Evolutionary conservation across 495 filamentous ascomycete genomes (phyloP).

Genomic region (Aspergillus wentii): DNA sequence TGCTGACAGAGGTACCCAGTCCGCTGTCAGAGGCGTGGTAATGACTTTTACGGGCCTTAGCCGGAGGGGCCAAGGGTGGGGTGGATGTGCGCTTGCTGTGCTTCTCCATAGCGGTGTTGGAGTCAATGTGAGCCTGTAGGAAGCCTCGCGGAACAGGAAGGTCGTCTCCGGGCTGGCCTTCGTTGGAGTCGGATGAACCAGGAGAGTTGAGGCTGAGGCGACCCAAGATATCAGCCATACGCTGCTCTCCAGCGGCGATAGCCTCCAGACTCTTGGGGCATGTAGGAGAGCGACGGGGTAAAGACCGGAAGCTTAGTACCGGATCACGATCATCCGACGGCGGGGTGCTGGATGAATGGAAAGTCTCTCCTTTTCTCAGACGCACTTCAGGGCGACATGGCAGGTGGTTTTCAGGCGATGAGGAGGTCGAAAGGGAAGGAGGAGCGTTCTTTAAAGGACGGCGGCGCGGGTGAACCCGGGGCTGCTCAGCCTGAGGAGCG

Average conservation of each 20-base stretch:
- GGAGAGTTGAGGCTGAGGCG: slow-evolving; percentile 36
- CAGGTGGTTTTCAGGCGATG: slow-evolving; percentile 5
- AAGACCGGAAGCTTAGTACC: slow-evolving; percentile 35
- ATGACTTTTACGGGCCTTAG: slow-evolving; percentile 21
- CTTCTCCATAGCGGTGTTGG: slow-evolving; percentile 13
- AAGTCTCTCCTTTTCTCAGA: slow-evolving; percentile 49
- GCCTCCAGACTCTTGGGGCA: slow-evolving; percentile 39
- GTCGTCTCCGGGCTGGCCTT: slow-evolving; percentile 22
- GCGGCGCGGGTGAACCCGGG: slow-evolving; percentile 30
- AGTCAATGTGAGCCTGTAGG: slow-evolving; percentile 8
- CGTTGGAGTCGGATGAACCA: slow-evolving; percentile 19
- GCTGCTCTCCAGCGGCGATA: slow-evolving; percentile 42
- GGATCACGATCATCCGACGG: slow-evolving; percentile 37
- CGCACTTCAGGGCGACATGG: slow-evolving; percentile 18
- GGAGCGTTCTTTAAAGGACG: slow-evolving; percentile 27
- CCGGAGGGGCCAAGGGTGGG: slow-evolving; percentile 4
- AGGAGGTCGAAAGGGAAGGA: slow-evolving; percentile 21
- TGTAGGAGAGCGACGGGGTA: slow-evolving; percentile 48
- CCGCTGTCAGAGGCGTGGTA: slow-evolving; percentile 48
- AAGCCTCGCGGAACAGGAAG: slow-evolving; percentile 21
- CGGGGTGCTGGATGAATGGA: slow-evolving; percentile 41
- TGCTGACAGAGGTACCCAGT: slow-evolving; percentile 51
- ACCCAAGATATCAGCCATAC: slow-evolving; percentile 42
- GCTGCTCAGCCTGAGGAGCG: slow-evolving; percentile 17
- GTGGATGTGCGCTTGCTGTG: slow-evolving; percentile 9